phyloP scores from a whole-genome alignment of 2,329 filamentous ascomycete species.

The Epichloe sp. region DNA sequence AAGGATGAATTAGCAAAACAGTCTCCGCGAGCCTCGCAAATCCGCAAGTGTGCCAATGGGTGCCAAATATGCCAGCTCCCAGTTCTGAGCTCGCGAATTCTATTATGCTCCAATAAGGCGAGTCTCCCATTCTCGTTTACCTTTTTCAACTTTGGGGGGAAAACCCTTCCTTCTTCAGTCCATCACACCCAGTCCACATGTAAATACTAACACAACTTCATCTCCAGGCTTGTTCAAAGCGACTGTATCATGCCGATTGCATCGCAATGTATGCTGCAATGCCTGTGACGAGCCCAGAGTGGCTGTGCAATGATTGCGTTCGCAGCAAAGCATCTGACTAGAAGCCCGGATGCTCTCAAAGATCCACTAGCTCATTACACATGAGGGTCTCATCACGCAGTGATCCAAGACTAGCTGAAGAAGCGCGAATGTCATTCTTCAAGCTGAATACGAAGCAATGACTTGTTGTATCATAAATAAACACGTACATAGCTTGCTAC shows the following conservation, averaged over 20 bases:
- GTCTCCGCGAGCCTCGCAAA: constrained; percentile 21
- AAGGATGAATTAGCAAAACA: constrained; percentile 10
- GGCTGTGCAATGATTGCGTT: constrained; percentile 33
- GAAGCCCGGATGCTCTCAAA: constrained; percentile 5
- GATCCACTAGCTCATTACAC: background rate
- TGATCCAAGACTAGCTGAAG: background rate
- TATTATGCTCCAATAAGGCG: constrained; percentile 39
- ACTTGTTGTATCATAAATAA: background rate
- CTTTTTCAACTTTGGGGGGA: too few species aligned
- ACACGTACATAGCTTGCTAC: background rate
- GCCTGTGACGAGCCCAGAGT: constrained; percentile 22
- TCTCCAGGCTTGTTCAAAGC: constrained; percentile 26
- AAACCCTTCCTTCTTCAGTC: background rate
- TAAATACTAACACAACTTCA: background rate
- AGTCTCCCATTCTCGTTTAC: constrained; percentile 7
- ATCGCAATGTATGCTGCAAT: constrained; percentile 23
- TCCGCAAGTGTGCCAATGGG: constrained; percentile 30
- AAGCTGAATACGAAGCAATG: background rate
- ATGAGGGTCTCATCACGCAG: background rate
- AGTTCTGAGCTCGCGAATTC: constrained; percentile 32
- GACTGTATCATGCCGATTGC: constrained; percentile 37
- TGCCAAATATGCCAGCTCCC: constrained; percentile 35
- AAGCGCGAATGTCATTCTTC: background rate
- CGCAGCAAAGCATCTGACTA: constrained; percentile 13
- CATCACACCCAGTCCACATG: background rate